Evolutionary conservation across 768 basidiomycete genomes (phyloP), one percentile per base, ranked within the genome.

Genomic region (Amanita phalloides): DNA sequence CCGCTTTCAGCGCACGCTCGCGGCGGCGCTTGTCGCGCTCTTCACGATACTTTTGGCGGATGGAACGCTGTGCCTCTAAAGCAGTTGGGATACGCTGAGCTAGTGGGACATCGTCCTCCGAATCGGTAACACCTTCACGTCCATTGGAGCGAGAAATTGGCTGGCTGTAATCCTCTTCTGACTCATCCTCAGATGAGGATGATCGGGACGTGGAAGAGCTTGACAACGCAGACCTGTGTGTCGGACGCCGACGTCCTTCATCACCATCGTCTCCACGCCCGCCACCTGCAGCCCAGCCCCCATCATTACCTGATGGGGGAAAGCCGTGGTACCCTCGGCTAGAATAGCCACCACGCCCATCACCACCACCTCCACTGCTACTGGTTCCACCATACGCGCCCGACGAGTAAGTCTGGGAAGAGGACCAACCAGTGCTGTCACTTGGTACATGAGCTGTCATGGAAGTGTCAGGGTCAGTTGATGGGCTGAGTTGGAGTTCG

Each of bases 51-150:
- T 89, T 77, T 42, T 73, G 71, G 17, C 88, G 78, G 49, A 95
- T 87, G 4, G 84, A 82, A 58, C 79, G 81, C 60, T 95, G 92
- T 8, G 90, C 91, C 3, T 73, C 77, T 53, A 95, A 66, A 3
- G 92, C 92, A 1, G 82, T 84, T 3, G 91, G 92, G 50, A 91
- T 89, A 28, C 82, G 74, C 56, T 78, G 81, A 2, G 90, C 92
- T 13, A 95, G 74, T 1, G 92, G 92, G 1, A 91, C 71, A 58
- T 95, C 85, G 62, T 95, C 91, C 49, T 88, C 82, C 36, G 76
- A 72, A 30, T 64, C 62, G 9, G 38, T 51, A 30, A 54, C 54
- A 45, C 56, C 64, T 26, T 25, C 50, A 51, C 32, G 35, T 37
- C 59, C 23, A 47, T 51, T 28, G 37, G 38, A 46, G 42, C 58